Evolutionary conservation across 768 basidiomycete species (phyloP), one percentile per base, ranked within the genome.

Genomic region (Pholiota microspora): DNA sequence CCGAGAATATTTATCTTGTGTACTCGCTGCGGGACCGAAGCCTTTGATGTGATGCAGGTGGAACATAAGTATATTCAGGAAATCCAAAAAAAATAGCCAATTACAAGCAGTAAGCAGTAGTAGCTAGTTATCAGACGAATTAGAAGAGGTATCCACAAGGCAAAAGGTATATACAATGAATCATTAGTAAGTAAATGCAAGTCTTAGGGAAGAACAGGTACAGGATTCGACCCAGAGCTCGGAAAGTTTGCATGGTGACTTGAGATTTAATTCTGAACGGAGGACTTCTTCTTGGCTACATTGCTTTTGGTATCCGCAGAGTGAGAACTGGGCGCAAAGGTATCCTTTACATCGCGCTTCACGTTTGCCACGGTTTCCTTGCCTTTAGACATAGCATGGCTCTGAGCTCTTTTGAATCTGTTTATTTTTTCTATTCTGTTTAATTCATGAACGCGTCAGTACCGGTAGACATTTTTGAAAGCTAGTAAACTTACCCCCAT

Each of bases 371-470:
- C 59, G 28, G 67, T 69, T 42, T 72, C 57, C 55, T 77, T 77
- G 13, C 70, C 68, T 7, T 58, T 60, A 16, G 67, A 60, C 12
- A 71, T 51, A 6, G 69, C 54, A 4, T 58, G 54, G 15, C 58
- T 62, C 56, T 78, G 68, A 47, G 69, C 64, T 63, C 77, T 79
- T 67, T 79, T 79, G 54, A 69, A 64, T 55, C 74, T 77, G 2
- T 60, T 64, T 6, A 80, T 62, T 44, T 78, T 77, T 56, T 81
- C 79, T 44, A 81, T 77, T 0, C 80, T 81, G 55, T 16, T 16
- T n/a, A 28, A 21, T 46, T 10, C 21, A 4, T 18, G 2, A 28
- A 27, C 7, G 9, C 8, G 13, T 47, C 21, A 36, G 44, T 4
- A 31, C 31, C 5, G 9, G 16, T 23, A 44, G 29, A 21, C 38